Evolutionary conservation across 768 basidiomycete species (phyloP).

Genomic region (Boletales sp.): DNA sequence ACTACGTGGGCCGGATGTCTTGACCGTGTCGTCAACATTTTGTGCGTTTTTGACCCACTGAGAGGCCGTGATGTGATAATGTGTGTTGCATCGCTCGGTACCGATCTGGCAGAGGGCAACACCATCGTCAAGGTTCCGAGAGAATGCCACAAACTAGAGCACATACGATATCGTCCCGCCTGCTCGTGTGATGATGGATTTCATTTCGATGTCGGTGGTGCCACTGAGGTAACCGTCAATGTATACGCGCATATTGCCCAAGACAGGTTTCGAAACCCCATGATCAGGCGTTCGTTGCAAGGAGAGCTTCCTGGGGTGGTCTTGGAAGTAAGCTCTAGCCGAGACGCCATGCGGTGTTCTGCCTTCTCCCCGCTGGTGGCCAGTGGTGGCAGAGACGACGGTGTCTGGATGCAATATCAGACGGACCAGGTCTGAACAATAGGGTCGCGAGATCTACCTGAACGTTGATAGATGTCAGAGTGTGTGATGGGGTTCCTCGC

Average conservation of each 20-base stretch:
- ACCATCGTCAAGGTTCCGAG: neutral
- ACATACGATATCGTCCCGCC: conserved; percentile 67
- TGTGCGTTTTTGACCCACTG: conserved; percentile 70
- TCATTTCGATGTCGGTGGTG: conserved; percentile 82
- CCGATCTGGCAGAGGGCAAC: conserved; percentile 36
- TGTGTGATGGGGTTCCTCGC: conserved; percentile 78
- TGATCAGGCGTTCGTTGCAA: conserved; percentile 23
- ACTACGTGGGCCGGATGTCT: conserved; percentile 57
- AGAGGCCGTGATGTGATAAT: conserved; percentile 72
- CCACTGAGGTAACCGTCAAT: conserved; percentile 66
- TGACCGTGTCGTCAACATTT: conserved; percentile 50
- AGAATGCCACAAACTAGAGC: neutral
- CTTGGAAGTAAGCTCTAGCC: conserved; percentile 37
- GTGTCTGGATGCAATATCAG: conserved; percentile 39
- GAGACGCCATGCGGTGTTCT: conserved; percentile 22
- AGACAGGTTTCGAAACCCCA: conserved; percentile 20
- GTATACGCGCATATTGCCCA: conserved; percentile 53
- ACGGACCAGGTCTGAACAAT: neutral
- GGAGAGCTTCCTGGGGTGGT: conserved; percentile 46
- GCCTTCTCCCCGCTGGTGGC: conserved; percentile 63
- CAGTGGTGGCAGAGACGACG: conserved; percentile 60
- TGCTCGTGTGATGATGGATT: conserved; percentile 56
- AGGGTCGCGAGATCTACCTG: conserved; percentile 40
- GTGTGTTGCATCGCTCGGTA: conserved; percentile 67
- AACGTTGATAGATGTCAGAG: conserved; percentile 56